phyloP scores from a whole-genome alignment of 495 filamentous ascomycete genomes.

The Neurospora tetrasperma region DNA sequence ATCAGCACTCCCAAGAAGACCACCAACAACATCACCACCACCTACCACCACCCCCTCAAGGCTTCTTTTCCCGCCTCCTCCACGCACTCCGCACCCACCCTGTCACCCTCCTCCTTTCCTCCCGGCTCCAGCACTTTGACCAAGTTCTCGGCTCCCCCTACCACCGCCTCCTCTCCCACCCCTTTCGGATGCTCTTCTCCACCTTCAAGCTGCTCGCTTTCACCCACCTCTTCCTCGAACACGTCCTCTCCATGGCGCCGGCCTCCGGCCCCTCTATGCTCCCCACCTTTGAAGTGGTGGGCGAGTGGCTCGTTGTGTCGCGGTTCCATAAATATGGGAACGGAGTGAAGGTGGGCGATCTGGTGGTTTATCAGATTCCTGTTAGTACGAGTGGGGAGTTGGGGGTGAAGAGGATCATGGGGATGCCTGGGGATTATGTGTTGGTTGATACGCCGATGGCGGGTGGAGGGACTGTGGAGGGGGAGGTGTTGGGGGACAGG shows the following conservation, averaged over 20 bases:
- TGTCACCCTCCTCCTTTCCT: neutral
- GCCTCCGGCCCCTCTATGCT: slow-evolving; percentile 68
- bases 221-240: slow-evolving; percentile 48
- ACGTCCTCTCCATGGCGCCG: slow-evolving; percentile 41
- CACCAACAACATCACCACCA: neutral
- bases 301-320: slow-evolving; percentile 60
- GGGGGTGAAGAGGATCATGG: slow-evolving; percentile 73
- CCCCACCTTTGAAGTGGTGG: slow-evolving; percentile 56
- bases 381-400: slow-evolving; percentile 42
- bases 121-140: neutral
- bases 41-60: neutral
- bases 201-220: slow-evolving; percentile 38
- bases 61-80: neutral
- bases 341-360: slow-evolving; percentile 68
- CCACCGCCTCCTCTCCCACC: slow-evolving; percentile 19
- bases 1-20: neutral
- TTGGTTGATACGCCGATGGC: slow-evolving; percentile 50
- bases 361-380: slow-evolving; percentile 70
- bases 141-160: slow-evolving; percentile 6
- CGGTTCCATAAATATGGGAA: slow-evolving; percentile 56
- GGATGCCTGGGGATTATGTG: slow-evolving; percentile 86
- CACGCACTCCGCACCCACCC: neutral
- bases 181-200: slow-evolving; percentile 24
- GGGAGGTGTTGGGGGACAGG: neutral
- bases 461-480: slow-evolving; percentile 4